These are phyloP conservation scores for Gautieria morchelliformis DNA, from an alignment of 768 basidiomycete genomes.

Conservation along the genomic window DNA sequence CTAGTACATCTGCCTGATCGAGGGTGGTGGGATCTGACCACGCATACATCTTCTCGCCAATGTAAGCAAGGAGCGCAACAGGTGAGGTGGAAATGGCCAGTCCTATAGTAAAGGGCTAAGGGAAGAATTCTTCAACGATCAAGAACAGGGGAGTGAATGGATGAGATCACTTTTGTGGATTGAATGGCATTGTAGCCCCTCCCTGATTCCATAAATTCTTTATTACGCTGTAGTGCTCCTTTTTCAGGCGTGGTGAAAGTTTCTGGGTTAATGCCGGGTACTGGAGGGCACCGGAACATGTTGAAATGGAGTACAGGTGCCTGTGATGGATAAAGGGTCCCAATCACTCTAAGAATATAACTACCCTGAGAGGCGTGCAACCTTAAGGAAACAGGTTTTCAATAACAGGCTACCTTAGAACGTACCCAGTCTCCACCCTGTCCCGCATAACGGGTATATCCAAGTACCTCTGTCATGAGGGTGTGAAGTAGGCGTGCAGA, in stretches of 20 bases:
- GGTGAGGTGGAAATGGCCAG: slow-evolving; percentile 13
- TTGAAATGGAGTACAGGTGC: slow-evolving; percentile 14
- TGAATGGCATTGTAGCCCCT: slow-evolving; percentile 12
- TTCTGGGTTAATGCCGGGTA: not conserved
- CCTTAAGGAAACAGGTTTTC: no score
- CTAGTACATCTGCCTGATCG: slow-evolving; percentile 11
- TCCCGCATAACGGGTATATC: slow-evolving; percentile 10
- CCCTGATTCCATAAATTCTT: slow-evolving; percentile 9
- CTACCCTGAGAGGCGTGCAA: slow-evolving; percentile 5
- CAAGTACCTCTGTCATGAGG: slow-evolving; percentile 13
- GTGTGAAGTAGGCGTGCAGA: slow-evolving; percentile 10
- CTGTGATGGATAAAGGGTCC: slow-evolving; percentile 6
- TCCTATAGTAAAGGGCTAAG: slow-evolving; percentile 15
- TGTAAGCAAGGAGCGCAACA: slow-evolving; percentile 12
- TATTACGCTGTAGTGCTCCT: slow-evolving; percentile 1
- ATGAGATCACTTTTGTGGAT: slow-evolving; percentile 8
- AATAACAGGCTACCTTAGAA: no score
- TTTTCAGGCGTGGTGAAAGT: slow-evolving; percentile 6
- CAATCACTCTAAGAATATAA: slow-evolving; percentile 13
- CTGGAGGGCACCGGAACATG: slow-evolving; percentile 11
- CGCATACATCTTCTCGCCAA: slow-evolving; percentile 14
- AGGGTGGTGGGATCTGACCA: slow-evolving; percentile 12
- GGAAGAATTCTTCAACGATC: not conserved
- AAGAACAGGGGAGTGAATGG: not conserved
- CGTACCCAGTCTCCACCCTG: slow-evolving; percentile 15